Base-by-base conservation (phyloP, 2,329 filamentous ascomycete species). In the Zalaria obscura region DNA sequence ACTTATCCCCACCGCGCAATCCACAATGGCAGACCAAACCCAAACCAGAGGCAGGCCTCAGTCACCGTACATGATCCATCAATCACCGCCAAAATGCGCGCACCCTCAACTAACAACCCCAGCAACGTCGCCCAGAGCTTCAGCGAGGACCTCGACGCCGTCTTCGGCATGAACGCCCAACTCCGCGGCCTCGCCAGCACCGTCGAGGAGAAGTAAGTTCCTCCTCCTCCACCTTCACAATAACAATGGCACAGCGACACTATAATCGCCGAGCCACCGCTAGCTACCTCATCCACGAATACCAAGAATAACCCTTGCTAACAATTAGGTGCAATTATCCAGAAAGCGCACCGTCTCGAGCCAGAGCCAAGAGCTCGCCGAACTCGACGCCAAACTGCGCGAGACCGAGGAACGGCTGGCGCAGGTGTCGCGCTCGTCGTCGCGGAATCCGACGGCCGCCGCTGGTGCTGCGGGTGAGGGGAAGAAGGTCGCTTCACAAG, bases 41-140 rank as follows among this genome's bases (percentile, higher is more conserved):
- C 38, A 37, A 29, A 33, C n/a, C 10, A 40, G 40, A 10, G 26
- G 33, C 31, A 45, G 52, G 35, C 52, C 53, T 27, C 50, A 53
- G 45, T 54, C 50, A 52, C 53, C 49, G 36, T 52, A 45, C 27
- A 9, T 3, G 4, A 3, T 36, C 7, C 2, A 26, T 33, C 27
- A 32, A 40, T 32, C 7, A 3, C 11, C 11, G 33, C 5, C 18
- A 11, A 6, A 11, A 25, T 10, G 31, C 36, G 33, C 29, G 25
- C 11, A 36, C 38, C 38, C 6, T 34, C 43, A 39, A 5, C 9
- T 3, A 3, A 7, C 35, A 42, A 56, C 51, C 43, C 37, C 63
- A 94, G 88, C 48, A 91, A 84, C 46, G 78, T 94, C 63, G 88
- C 87, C 41, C 81, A 78, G 53, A 85, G 82, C 57, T 94, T 95